Base-by-base conservation (phyloP, 805 yeast species). In the Ogataea paradorogensis region DNA sequence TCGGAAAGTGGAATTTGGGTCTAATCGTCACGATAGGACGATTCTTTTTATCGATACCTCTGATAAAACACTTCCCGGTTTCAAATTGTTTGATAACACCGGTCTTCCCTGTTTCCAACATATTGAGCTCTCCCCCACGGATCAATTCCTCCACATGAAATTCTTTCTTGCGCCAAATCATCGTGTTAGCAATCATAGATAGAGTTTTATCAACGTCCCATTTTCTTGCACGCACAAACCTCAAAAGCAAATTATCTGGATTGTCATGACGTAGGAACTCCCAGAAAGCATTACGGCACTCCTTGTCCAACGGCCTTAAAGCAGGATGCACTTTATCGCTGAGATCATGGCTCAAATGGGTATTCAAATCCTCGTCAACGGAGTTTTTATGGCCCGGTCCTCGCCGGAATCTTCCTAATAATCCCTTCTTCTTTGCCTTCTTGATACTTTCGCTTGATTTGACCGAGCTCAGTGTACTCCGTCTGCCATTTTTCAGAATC, bases 141-240 rank as follows among this genome's bases (percentile, higher is more conserved):
- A 86, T 53, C 47, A 87, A 57, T 11, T 73, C 64, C 52, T 86
- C 88, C 22, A 82, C 79, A 7, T 77, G 67, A 40, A 71, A 70
- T 46, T 76, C 84, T 29, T 71, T 69, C 11, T 67, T 47, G 57
- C 97, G 78, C 95, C 96, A 90, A 46, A 74, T 70, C 50, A 87
- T 59, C 5, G 95, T 81, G 46, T 74, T 69, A n/a, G 82, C 70
- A 35, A 87, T 55, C 95, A 89, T 88, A 15, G 69, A 67, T 41
- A 85, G 58, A 0, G 88, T 72, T 54, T 80, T 76, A 50, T 78
- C 82, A 15, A 80, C 70, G 48, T 84, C 78, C 82, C 88, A 88
- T 64, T 88, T 88, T 64, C 96, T 80, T 27, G 96, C 96, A 51
- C 95, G 73, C 18, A 86, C 63, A 54, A 83, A 90, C 53, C 95